Conservation (phyloP, 2,329 filamentous ascomycete genomes). For the Diaporthe vaccinii region DNA sequence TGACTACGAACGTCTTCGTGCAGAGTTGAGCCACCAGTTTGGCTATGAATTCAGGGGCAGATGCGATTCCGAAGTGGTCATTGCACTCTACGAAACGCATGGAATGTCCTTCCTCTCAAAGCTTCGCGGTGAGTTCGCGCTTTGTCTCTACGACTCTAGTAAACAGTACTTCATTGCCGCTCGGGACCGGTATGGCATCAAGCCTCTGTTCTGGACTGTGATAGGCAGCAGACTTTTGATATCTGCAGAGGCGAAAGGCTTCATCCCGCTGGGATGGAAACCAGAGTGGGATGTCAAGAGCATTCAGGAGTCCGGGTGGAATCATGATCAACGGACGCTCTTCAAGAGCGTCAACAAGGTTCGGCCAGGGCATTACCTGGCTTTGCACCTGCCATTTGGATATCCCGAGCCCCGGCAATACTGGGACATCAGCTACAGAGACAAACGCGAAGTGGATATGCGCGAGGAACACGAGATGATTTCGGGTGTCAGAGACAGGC, state of each 20-base stretch:
- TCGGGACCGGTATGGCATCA: slow-evolving; percentile 69
- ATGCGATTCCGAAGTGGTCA: slow-evolving; percentile 65
- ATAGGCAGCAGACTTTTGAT: slow-evolving; percentile 57
- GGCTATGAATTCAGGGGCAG: slow-evolving; percentile 59
- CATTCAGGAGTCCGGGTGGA: slow-evolving; percentile 59
- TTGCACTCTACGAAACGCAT: slow-evolving; percentile 65
- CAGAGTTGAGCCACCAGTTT: slow-evolving; percentile 50
- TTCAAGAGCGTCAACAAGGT: slow-evolving; percentile 63
- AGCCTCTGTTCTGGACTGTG: slow-evolving; percentile 67
- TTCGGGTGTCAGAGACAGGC: slow-evolving; percentile 59
- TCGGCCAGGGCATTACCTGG: slow-evolving; percentile 59
- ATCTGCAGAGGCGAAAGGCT: slow-evolving; percentile 67
- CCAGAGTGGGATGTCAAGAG: slow-evolving; percentile 66
- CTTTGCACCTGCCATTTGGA: slow-evolving; percentile 49
- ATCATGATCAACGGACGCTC: slow-evolving; percentile 59
- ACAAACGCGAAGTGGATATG: slow-evolving; percentile 60
- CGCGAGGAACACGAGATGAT: slow-evolving; percentile 65
- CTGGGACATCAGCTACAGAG: slow-evolving; percentile 65
- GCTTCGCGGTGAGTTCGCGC: slow-evolving; percentile 67
- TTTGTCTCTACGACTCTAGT: slow-evolving; percentile 64
- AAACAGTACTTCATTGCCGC: slow-evolving; percentile 59
- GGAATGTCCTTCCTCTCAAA: slow-evolving; percentile 55
- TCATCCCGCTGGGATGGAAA: slow-evolving; percentile 63
- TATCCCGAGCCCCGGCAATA: slow-evolving; percentile 59
- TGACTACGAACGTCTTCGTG: slow-evolving; percentile 61